Evolutionary conservation across 768 basidiomycete species (phyloP), one percentile per base, ranked within the genome.

Genomic region (Termitomyces heimii): DNA sequence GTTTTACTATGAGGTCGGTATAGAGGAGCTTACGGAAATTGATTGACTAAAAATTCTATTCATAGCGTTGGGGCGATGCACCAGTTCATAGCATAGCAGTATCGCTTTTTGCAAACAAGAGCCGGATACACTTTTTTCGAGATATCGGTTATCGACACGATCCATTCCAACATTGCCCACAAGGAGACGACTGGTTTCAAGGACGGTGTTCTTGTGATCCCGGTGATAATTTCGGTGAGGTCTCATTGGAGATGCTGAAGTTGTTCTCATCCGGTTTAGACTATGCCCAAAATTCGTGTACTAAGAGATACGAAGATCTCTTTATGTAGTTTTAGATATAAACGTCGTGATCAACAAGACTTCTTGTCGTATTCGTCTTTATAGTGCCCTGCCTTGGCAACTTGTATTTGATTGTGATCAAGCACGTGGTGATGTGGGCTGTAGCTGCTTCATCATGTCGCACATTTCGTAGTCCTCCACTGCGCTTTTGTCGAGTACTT

Each of bases 91-190:
- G 86, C 53, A 90, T 94, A 56, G 92, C 86, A 5, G 91, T 82
- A 7, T 82, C 90, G 0, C 72, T 92, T 14, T 88, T 94, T 66
- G 84, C 88, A 3, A 73, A 78, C 26, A 87, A 81, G 67, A 83
- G 88, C 31, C 86, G 89, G 64, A 73, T 93, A 24, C 88, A 93
- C 67, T 94, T 88, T 67, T 94, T 94, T 73, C 63, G 71, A 47
- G 90, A 94, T 63, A 91, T 95, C 39, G 94, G 92, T 0, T 95
- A 94, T 69, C 74, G 80, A 60, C 92, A 95, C 60, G 81, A 88
- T 55, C 84, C 82, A 5, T 92, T 90, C 75, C 85, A 88, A 65
- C 88, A 88, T 61, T 90, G 92, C 71, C 84, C 85, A 0, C 68
- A 74, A 58, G 85, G 83, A 16, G 73, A 78, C 9, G 64, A 71